Conservation (phyloP, 2,329 filamentous ascomycete species). For the Apiospora rasikravindrae region DNA sequence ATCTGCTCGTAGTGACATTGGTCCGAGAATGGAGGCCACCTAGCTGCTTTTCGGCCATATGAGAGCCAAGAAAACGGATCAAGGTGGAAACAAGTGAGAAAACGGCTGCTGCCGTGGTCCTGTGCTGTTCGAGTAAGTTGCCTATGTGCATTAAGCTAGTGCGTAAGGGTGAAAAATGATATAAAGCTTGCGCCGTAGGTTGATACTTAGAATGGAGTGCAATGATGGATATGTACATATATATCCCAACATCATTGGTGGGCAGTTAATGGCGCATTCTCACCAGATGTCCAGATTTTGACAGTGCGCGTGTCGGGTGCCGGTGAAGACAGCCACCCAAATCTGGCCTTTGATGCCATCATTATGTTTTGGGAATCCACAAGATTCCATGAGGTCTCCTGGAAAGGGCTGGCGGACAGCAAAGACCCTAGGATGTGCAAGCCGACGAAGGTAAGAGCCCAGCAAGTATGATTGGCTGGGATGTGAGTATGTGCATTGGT, state of each 20-base stretch:
- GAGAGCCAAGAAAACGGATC: background rate
- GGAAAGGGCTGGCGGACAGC: background rate
- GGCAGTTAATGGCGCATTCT: constrained; percentile 1
- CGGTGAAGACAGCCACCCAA: background rate
- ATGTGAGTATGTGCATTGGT: background rate
- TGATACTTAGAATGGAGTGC: background rate
- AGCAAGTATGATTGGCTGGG: background rate
- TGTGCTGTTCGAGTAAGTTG: constrained; percentile 9
- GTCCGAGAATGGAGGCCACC: constrained; percentile 28
- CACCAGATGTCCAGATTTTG: background rate
- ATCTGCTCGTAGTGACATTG: constrained; percentile 32
- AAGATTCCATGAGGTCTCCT: background rate
- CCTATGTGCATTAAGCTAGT: constrained; percentile 3
- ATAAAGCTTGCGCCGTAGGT: background rate
- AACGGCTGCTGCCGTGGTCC: background rate
- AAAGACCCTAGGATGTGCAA: background rate
- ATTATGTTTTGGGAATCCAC: background rate
- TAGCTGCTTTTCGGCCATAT: background rate
- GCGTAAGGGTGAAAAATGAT: background rate
- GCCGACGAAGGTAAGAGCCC: background rate
- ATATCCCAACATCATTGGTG: background rate
- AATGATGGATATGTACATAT: background rate
- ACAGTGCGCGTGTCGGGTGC: background rate
- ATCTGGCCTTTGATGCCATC: background rate
- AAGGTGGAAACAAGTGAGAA: background rate